Base-by-base conservation (phyloP, 2,329 filamentous ascomycete genomes). In the Ascochyta lentis region DNA sequence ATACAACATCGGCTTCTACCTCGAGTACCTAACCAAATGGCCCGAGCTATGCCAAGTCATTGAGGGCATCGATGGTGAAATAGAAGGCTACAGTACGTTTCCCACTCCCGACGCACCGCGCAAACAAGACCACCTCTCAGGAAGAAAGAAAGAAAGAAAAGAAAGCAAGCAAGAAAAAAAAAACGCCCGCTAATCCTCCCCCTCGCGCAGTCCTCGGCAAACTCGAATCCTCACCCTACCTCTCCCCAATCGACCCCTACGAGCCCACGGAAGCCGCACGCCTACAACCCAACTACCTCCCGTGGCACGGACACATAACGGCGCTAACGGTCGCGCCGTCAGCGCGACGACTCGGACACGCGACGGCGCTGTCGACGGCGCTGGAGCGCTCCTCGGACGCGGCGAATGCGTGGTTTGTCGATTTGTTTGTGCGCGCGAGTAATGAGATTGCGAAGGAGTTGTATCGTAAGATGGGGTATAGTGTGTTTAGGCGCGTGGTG, bases 301-400 rank as follows among this genome's bases (percentile, higher is more conserved):
- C 94, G n/a, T 98, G 92, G 91, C 95, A 99, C 79, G 94, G 92
- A 19, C 95, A 99, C 78, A 96, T 99, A 72, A 99, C 95, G 4
- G 95, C 94, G 33, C 83, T 99, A 47, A 98, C 95, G 0, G 91
- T 99, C 19, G 89, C 94, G 0, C 95, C 95, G 0, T 86, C 89
- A 53, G 92, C 92, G 45, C 88, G 95, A 26, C 86, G 95, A 39
- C 84, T 95, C 15, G 94, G 95, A 15, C 90, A 97, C 67, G 95
- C 94, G 46, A 91, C 89, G 56, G 88, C 89, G 41, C 83, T 99
- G 34, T 92, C 90, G 0, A 84, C 90, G 68, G 87, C 91, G 53
- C 83, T 99, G 27, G 94, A 97, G 76, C 82, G 83, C n/a, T 88
- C 87, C 2, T 92, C 91, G 37, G 90, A 97, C 66, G 88, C 87